phyloP scores from a whole-genome alignment of 2,329 filamentous ascomycete genomes.

The Venturia pyrina region DNA sequence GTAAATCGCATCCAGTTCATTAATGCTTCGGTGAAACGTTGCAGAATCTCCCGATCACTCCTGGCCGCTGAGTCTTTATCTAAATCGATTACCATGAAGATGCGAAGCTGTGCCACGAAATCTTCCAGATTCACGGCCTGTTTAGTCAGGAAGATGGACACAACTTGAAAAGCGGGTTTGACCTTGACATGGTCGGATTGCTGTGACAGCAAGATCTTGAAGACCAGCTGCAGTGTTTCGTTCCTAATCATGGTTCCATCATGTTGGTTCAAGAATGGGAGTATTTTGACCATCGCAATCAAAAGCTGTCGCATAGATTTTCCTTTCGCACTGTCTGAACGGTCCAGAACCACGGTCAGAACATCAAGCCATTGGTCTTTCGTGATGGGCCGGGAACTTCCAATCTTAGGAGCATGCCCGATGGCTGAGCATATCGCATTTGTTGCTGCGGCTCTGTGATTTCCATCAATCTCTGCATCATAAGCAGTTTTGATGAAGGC shows the following conservation, averaged over 20 bases:
- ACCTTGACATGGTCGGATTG: conserved; percentile 46
- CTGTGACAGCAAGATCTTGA: not conserved
- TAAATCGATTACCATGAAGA: conserved; percentile 9
- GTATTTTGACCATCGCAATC: conserved; percentile 26
- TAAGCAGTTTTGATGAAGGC: conserved; percentile 10
- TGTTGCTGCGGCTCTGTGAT: conserved; percentile 36
- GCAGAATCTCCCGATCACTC: conserved; percentile 12
- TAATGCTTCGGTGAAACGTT: not conserved
- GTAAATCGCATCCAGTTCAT: conserved; percentile 13
- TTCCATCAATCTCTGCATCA: conserved; percentile 17
- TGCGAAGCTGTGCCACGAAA: conserved; percentile 23
- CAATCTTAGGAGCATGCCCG: conserved; percentile 28
- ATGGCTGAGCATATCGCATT: conserved; percentile 37
- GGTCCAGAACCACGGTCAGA: conserved; percentile 32
- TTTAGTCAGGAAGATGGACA: conserved; percentile 58
- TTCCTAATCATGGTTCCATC: conserved; percentile 6
- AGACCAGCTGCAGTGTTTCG: conserved; percentile 11
- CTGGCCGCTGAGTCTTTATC: conserved; percentile 18
- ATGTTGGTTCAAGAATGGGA: conserved; percentile 23
- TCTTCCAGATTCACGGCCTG: conserved; percentile 36
- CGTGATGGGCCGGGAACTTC: conserved; percentile 18
- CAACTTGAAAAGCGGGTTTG: conserved; percentile 58
- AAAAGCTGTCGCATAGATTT: conserved; percentile 40
- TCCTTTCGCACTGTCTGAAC: conserved; percentile 33
- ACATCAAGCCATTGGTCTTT: conserved; percentile 28